Conservation (phyloP, 768 basidiomycete genomes). For the Auricularia auricula-judae region DNA sequence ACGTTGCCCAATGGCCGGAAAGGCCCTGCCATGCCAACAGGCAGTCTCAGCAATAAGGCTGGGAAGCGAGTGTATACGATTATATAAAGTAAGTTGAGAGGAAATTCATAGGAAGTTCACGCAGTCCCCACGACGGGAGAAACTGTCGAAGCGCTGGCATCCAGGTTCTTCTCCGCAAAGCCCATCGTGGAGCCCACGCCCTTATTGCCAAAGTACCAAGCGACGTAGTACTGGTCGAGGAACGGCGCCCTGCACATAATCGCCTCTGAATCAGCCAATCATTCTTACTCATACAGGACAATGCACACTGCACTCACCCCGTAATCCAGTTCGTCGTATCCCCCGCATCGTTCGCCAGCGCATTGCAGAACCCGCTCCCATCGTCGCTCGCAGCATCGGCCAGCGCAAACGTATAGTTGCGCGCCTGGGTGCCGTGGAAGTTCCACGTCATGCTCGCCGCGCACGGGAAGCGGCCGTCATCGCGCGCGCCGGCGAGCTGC, state of each 20-base stretch:
- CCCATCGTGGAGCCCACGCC: constrained; percentile 3
- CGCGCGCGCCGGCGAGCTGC: neutral
- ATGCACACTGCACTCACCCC: neutral
- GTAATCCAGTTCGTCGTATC: constrained; percentile 7
- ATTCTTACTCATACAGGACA: neutral
- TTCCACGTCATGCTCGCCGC: constrained; percentile 5
- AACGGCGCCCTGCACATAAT: constrained; percentile 1
- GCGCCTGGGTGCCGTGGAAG: constrained; percentile 1
- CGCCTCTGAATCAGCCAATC: neutral
- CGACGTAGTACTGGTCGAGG: constrained; percentile 7
- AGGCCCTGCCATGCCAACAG: no score
- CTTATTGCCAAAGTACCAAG: constrained; percentile 4
- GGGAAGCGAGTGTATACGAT: no score
- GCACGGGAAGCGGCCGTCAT: constrained; percentile 6
- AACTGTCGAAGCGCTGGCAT: neutral
- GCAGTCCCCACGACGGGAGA: neutral
- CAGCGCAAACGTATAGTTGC: constrained; percentile 7
- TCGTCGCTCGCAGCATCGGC: neutral
- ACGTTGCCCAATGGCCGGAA: no score
- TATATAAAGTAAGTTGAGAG: no score
- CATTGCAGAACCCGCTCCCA: constrained; percentile 5
- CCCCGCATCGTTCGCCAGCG: constrained; percentile 5
- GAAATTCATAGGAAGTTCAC: neutral
- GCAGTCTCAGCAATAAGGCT: no score
- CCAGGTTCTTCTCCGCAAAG: neutral